Conservation (phyloP, 169 alveolate species). For the Plasmodium blacklocki region DNA sequence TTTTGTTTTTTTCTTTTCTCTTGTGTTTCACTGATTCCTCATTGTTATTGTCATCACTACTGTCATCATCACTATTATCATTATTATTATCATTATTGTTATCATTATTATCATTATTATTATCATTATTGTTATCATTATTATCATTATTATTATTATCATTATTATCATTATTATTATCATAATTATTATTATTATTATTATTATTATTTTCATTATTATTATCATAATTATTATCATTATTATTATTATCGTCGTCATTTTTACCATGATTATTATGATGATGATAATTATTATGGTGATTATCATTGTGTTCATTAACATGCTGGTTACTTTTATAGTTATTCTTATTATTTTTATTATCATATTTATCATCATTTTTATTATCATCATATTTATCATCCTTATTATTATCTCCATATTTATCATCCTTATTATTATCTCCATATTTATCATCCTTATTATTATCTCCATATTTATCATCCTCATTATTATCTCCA, state of each 20-base stretch:
- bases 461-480: too few species aligned
- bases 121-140: not conserved
- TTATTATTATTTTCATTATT: constrained; percentile 9
- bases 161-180: not conserved
- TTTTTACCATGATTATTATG: not conserved
- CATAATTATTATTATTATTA: not conserved
- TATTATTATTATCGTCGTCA: not conserved
- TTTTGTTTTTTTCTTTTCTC: too few species aligned
- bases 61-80: constrained; percentile 3
- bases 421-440: too few species aligned
- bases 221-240: not conserved
- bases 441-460: too few species aligned
- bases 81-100: constrained; percentile 12
- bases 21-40: not conserved
- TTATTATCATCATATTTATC: too few species aligned
- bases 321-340: not conserved
- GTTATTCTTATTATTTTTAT: not conserved
- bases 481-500: too few species aligned
- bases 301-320: not conserved
- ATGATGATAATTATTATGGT: not conserved
- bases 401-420: too few species aligned
- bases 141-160: constrained; percentile 7
- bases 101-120: not conserved
- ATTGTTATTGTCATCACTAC: constrained; percentile 4
- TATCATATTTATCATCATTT: too few species aligned